Evolutionary conservation across 257 asterid genomes (phyloP).

Genomic region (Solanum bulbocastanum): DNA sequence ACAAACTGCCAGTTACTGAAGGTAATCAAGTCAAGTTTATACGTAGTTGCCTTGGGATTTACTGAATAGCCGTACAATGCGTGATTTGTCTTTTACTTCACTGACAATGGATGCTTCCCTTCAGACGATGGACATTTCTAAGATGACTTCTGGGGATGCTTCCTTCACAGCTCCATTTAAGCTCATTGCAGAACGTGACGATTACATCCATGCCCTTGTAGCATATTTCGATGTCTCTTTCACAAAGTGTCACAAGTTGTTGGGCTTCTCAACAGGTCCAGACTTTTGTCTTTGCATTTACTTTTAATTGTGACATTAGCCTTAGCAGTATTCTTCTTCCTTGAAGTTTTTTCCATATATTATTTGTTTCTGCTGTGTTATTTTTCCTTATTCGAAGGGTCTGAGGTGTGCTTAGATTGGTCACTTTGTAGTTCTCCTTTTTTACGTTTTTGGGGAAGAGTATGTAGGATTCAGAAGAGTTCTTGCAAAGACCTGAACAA

Average conservation of each 20-base stretch:
- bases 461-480: neutral
- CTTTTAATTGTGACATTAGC: neutral
- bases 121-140: slow-evolving; percentile 95
- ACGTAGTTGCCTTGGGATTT: neutral
- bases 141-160: slow-evolving; percentile 77
- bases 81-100: neutral
- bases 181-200: slow-evolving; percentile 90
- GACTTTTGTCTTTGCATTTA: neutral
- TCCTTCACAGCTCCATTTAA: slow-evolving; percentile 94
- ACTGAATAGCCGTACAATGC: neutral
- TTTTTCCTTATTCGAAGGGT: neutral
- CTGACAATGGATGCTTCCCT: neutral
- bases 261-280: slow-evolving; percentile 92
- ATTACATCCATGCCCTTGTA: slow-evolving; percentile 92
- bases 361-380: neutral
- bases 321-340: neutral
- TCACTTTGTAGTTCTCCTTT: neutral
- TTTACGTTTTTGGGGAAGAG: neutral
- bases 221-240: slow-evolving; percentile 94
- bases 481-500: neutral
- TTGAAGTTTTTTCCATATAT: neutral
- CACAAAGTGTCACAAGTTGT: slow-evolving; percentile 71
- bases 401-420: neutral
- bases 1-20: slow-evolving; percentile 78
- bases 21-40: slow-evolving; percentile 31